Base-by-base conservation (phyloP, 164 flowering plant species). In the Stephania cephalantha region DNA sequence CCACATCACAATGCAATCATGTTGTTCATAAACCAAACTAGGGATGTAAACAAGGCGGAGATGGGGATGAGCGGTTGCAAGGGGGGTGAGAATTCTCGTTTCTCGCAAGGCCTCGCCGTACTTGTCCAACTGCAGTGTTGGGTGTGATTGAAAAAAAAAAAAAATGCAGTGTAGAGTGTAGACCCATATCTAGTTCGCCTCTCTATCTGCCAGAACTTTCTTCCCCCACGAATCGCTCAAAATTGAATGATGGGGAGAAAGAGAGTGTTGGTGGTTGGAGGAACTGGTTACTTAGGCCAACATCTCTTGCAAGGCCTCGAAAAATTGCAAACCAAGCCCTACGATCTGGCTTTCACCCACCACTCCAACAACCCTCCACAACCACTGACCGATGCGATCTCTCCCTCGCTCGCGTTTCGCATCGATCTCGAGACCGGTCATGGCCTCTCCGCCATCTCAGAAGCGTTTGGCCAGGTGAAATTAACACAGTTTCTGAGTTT, bases 201-300 rank as follows among this genome's bases (percentile, higher is more conserved):
- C 25, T 25, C 25, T 25, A 25, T 25, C 25, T 25, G 25, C 25
- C 25, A 25, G 25, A 25, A 25, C 25, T 25, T 25, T 25, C 25
- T 25, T 25, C 25, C 0, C 25, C 25, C 25, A 25, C 25, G 25
- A 25, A 35, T 35, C 42, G 42, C 42, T 35, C 42, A 35, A 35
- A 35, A 35, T 4, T 35, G 55, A 74, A 50, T 58, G 77, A 87
- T 85, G 89, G 72, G 72, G 46, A 81, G 77, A 82, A 88, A 85
- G 91, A 87, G 75, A 80, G 86, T 93, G 46, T 67, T 95, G 82
- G 88, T 95, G 50, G 84, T 95, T 17, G 99, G 99, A 65, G 97
- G 99, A 72, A 92, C 87, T 0, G 99, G 99, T 1, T 95, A 95
- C 84, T 79, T 93, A 69, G 99, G 99, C 46, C 97, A 93, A 83